Percentiles rank a stretch among this genome's conserved stretches.
Conservation (phyloP, 2,329 filamentous ascomycete genomes). For the Hymenoscyphus albidus region DNA sequence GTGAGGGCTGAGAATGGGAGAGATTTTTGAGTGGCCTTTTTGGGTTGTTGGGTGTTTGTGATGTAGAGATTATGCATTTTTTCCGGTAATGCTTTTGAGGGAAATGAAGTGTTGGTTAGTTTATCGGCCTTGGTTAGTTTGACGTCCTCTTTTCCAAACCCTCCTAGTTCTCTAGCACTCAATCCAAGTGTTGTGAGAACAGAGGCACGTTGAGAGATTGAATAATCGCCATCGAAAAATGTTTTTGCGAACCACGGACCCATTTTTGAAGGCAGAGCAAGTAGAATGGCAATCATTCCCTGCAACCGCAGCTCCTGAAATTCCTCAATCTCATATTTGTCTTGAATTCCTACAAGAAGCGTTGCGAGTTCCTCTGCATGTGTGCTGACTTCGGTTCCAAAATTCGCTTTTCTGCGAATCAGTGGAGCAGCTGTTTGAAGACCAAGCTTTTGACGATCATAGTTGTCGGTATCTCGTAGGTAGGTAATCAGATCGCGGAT, state of each 20-base stretch:
- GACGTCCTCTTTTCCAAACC: slow-evolving; percentile 51
- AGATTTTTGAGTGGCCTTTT: slow-evolving; percentile 25
- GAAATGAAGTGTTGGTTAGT: slow-evolving; percentile 52
- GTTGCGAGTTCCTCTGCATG: slow-evolving; percentile 78
- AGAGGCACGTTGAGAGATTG: slow-evolving; percentile 75
- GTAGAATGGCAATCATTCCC: slow-evolving; percentile 75
- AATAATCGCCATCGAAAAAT: slow-evolving; percentile 91
- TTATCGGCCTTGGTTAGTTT: slow-evolving; percentile 33
- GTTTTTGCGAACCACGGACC: slow-evolving; percentile 79
- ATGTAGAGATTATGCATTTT: slow-evolving; percentile 71
- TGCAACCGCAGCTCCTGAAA: slow-evolving; percentile 75
- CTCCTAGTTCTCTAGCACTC: slow-evolving; percentile 78
- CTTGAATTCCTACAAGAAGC: slow-evolving; percentile 73
- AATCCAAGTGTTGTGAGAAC: slow-evolving; percentile 80
- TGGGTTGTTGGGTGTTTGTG: slow-evolving; percentile 28
- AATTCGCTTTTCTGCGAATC: slow-evolving; percentile 83
- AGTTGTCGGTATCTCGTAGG: slow-evolving; percentile 75
- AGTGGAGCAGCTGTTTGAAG: slow-evolving; percentile 72
- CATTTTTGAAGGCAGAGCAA: slow-evolving; percentile 72
- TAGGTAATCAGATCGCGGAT: slow-evolving; percentile 78
- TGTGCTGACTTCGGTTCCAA: slow-evolving; percentile 82
- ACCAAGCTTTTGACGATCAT: slow-evolving; percentile 78
- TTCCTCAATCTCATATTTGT: slow-evolving; percentile 75
- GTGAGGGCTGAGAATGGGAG: slow-evolving; percentile 47
- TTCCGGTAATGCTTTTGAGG: slow-evolving; percentile 73